Base-by-base conservation (phyloP, 202 grass and related monocot genomes). In the Setaria viridis region DNA sequence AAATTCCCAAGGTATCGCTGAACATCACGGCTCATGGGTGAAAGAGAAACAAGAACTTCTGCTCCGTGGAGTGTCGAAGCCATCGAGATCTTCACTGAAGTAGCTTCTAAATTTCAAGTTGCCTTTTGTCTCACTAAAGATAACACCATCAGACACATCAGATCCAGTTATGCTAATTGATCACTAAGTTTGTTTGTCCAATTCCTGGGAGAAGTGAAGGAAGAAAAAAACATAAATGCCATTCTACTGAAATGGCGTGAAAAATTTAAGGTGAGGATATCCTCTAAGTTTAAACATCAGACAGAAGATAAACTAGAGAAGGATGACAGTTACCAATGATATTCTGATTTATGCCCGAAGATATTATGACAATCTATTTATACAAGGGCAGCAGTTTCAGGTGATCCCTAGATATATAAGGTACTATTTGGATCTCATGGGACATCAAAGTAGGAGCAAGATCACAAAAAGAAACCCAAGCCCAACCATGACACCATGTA, bases 111-210 rank as follows among this genome's bases (percentile, higher is more conserved):
- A 60, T 81, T 85, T 84, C 58, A 85, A 9, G 4, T 55, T 32
- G 80, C 51, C 4, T 45, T 88, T 97, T 43, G 21, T 67, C 64
- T 55, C 62, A 80, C 76, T 78, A 45, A 55, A 84, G 49, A 46
- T 46, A 71, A 67, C 81, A 81, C 46, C 70, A 68, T 76, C 80
- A 83, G 89, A 82, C 2, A 81, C 45, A 85, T 93, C 88, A 49
- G 91, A 92, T 91, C 88, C 91, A 63, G 58, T 49, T 21, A 90
- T 81, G 67, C 93, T 92, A 29, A 86, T 70, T 73, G 84, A 98
- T 77, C 86, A 87, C 58, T 87, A 90, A 74, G 83, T 94, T 83
- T 89, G 90, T 54, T 86, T 88, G 43, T 95, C 93, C 30, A 67
- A 89, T 17, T 87, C 93, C 96, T 98, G 25, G 25, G 25, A 25